These are phyloP conservation scores for Arthonia radiata DNA, from an alignment of 495 filamentous ascomycete species.

Conservation along the genomic window DNA sequence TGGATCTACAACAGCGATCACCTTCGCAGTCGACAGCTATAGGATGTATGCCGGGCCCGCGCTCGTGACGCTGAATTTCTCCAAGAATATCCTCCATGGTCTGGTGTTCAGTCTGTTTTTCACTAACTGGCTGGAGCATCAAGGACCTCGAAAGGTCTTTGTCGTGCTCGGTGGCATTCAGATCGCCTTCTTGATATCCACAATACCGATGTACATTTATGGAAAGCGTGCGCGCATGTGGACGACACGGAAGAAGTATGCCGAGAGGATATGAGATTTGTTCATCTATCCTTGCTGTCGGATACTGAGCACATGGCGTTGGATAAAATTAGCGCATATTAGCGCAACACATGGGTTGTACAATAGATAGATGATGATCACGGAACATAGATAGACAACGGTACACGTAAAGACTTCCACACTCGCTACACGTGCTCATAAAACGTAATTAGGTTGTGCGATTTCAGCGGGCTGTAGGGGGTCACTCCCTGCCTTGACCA, in stretches of 20 bases:
- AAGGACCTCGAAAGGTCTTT: constrained; percentile 58
- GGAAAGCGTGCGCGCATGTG: constrained; percentile 92
- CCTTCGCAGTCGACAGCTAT: constrained; percentile 84
- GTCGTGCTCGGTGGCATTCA: constrained; percentile 72
- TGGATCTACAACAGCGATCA: constrained; percentile 82
- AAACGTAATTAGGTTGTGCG: no score
- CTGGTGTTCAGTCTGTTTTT: constrained; percentile 82
- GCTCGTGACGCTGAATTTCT: constrained; percentile 81
- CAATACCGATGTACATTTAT: constrained; percentile 89
- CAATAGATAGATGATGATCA: no score
- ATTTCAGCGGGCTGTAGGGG: no score
- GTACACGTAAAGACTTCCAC: no score
- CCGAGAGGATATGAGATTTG: constrained; percentile 58
- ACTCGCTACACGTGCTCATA: no score
- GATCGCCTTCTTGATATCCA: constrained; percentile 41
- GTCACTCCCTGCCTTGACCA: no score
- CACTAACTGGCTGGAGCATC: constrained; percentile 51
- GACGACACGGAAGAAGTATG: constrained; percentile 69
- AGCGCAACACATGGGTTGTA: no score
- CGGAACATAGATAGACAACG: no score
- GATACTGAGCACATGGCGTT: background rate
- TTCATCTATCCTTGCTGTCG: background rate
- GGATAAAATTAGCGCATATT: background rate
- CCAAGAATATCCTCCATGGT: constrained; percentile 77
- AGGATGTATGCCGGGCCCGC: constrained; percentile 87